Evolutionary conservation across 2,329 filamentous ascomycete species (phyloP), one percentile per base, ranked within the genome.

Genomic region (Byssochlamys sp.): DNA sequence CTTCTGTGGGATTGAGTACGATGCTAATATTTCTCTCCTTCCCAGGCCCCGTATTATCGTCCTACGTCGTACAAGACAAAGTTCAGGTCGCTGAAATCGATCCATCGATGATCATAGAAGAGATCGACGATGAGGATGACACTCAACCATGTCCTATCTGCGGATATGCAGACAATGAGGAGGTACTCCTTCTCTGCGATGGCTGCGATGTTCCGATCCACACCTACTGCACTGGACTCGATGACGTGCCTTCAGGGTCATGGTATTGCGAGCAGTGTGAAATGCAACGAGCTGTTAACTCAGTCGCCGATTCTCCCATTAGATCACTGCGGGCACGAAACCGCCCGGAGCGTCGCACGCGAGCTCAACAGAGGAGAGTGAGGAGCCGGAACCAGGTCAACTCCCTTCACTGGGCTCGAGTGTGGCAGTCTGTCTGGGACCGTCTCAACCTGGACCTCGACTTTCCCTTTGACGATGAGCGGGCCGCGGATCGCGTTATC

Each of bases 201-300:
- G 87, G 85, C 67, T 99, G 94, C 77, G 88, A 95, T 77, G 86
- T 87, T 33, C 84, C 89, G 50, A 96, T 92, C 67, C 94, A 99
- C 73, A 91, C 91, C 53, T 89, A 95, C 72, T 99, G 94, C 73
- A 84, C 95, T 60, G 91, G 89, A 33, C 81, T 96, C 54, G 86
- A 91, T 59, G 77, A 80, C 55, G 84, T 95, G 57, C 91, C 91
- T 25, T 76, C 81, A 29, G 89, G 88, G 28, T 79, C 86, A 62
- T 99, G 92, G 91, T 96, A 92, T 72, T 99, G 94, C 77, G 86
- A 94, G 73, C 85, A 88, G 66, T 99, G 94, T 72, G 73, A 77
- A 58, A 68, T 73, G 72, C 79, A 77, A 67, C 70, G 76, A 70
- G 67, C 74, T 59, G 55, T 67, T 55, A 65, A 67, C 69, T 58